Conservation (phyloP, 1,284 basidiomycete species). For the Prillingera fragicola region DNA sequence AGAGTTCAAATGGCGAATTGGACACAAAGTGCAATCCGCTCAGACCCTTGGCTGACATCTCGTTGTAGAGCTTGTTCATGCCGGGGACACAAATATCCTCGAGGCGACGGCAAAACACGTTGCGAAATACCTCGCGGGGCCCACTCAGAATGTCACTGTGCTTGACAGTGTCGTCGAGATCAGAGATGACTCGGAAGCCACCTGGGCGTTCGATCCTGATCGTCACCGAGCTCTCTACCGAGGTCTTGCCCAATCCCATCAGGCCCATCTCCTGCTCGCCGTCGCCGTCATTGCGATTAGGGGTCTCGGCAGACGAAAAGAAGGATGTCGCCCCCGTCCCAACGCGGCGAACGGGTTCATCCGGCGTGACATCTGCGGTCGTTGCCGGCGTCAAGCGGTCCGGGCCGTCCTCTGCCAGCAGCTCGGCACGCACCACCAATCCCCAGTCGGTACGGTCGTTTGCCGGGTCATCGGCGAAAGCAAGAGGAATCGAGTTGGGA, state of each 20-base stretch:
- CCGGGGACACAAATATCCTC: conserved; percentile 73
- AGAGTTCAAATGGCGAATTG: conserved; percentile 81
- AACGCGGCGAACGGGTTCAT: not conserved
- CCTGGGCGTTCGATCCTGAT: conserved; percentile 21
- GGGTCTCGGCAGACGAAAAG: conserved; percentile 9
- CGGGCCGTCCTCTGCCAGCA: conserved; percentile 14
- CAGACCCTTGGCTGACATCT: conserved; percentile 59
- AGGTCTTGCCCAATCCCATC: conserved; percentile 17
- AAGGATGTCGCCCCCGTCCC: conserved; percentile 6
- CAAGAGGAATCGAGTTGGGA: conserved; percentile 56
- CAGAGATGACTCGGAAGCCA: conserved; percentile 71
- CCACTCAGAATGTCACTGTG: conserved; percentile 66
- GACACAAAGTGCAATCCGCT: conserved; percentile 84
- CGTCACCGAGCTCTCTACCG: conserved; percentile 18
- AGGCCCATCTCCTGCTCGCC: conserved; percentile 21
- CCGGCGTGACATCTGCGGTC: not conserved
- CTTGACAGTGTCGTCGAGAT: conserved; percentile 94
- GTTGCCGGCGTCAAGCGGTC: conserved; percentile 4
- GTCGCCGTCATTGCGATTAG: conserved; percentile 18
- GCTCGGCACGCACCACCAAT: conserved; percentile 18
- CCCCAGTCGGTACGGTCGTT: conserved; percentile 46
- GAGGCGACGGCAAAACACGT: conserved; percentile 54
- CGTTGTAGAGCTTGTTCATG: conserved; percentile 75
- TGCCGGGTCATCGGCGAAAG: conserved; percentile 53
- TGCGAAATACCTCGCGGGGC: conserved; percentile 63